These are phyloP conservation scores for Leishmania tarentolae DNA, from an alignment of 208 protist species.

Conservation along the genomic window DNA sequence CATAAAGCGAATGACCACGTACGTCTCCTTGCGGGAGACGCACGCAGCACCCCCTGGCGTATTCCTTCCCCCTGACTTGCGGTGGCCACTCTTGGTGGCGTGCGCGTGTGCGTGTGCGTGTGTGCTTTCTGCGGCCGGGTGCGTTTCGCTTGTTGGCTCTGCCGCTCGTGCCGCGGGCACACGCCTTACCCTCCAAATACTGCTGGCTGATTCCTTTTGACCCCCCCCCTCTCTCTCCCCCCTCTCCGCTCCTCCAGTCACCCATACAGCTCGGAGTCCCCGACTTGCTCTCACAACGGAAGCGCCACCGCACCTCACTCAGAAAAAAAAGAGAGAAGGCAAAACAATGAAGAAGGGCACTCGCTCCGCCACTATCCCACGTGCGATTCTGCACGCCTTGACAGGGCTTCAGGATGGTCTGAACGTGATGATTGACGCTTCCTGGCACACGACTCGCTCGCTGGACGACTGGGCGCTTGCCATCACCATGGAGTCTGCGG, in stretches of 20 bases:
- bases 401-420: conserved; percentile 83
- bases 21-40: not conserved
- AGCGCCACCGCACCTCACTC: too few relatives aligned
- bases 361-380: conserved; percentile 31
- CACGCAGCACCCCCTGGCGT: not conserved
- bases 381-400: conserved; percentile 59
- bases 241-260: not conserved
- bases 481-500: conserved; percentile 88
- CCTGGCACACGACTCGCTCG: conserved; percentile 67
- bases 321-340: too few relatives aligned
- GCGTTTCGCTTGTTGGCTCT: not conserved
- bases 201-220: not conserved
- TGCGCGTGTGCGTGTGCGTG: too few relatives aligned
- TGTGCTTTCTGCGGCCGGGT: not conserved
- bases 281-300: too few relatives aligned
- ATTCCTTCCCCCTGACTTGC: not conserved
- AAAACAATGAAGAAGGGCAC: conserved; percentile 52
- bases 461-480: conserved; percentile 88
- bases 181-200: not conserved
- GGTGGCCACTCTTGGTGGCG: not conserved
- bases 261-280: not conserved
- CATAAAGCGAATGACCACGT: not conserved
- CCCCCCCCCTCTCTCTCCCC: too few relatives aligned
- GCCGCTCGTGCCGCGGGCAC: not conserved
- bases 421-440: conserved; percentile 74